Evolutionary conservation across 1,284 basidiomycete species (phyloP).

Genomic region (Trametes sp.): DNA sequence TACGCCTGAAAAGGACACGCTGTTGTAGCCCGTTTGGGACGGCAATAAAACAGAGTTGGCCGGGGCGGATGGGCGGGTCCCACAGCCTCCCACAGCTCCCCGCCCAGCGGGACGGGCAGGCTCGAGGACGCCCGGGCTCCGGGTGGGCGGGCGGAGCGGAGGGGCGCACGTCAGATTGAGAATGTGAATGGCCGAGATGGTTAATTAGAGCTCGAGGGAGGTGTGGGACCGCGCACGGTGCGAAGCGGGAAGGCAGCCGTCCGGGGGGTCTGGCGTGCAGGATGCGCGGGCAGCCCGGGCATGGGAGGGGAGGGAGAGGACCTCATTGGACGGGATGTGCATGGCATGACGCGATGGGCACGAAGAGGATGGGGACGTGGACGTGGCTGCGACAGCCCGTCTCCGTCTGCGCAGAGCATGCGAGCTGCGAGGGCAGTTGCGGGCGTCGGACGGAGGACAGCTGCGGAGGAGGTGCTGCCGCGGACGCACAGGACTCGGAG

Average conservation of each 20-base stretch:
- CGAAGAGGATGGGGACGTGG: neutral
- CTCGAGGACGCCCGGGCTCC: neutral
- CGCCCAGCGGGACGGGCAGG: neutral
- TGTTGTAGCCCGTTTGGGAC: slow-evolving; percentile 26
- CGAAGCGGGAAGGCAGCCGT: neutral
- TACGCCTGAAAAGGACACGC: slow-evolving; percentile 24
- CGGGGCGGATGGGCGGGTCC: slow-evolving; percentile 4
- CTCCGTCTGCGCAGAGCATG: neutral
- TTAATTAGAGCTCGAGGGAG: slow-evolving; percentile 1
- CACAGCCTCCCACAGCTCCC: neutral
- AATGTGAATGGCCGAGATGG: neutral
- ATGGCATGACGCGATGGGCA: slow-evolving; percentile 8
- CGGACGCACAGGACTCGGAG: neutral
- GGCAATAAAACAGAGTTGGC: slow-evolving; percentile 29
- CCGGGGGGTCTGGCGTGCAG: neutral
- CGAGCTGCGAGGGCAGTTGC: neutral
- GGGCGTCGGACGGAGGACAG: neutral
- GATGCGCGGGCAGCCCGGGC: slow-evolving; percentile 4
- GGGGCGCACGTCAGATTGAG: slow-evolving; percentile 1
- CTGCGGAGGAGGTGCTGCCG: slow-evolving; percentile 7
- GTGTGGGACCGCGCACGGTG: slow-evolving; percentile 4
- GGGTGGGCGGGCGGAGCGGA: neutral
- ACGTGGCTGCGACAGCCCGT: neutral
- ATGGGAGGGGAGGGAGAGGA: neutral
- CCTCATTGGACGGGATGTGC: neutral